phyloP scores from a whole-genome alignment of 805 yeast genomes.

The Cyberlindnera veronae region DNA sequence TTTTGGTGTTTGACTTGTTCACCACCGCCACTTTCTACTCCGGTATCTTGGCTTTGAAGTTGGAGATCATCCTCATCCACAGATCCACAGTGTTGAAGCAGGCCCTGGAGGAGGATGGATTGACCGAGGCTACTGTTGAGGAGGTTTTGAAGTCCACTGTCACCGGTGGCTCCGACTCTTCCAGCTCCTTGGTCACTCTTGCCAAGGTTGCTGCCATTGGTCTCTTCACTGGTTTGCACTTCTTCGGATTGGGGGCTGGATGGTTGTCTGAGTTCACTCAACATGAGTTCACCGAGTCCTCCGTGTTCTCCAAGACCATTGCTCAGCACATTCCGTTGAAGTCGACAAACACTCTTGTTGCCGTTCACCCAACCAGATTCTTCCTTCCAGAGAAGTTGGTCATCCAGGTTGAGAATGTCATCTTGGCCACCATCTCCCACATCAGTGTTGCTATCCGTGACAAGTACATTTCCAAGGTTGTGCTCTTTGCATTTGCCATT shows the following conservation, averaged over 20 bases:
- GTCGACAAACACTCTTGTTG: constrained; percentile 48
- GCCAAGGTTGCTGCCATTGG: constrained; percentile 60
- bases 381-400: constrained; percentile 55
- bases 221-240: constrained; percentile 58
- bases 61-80: constrained; percentile 84
- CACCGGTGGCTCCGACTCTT: constrained; percentile 30
- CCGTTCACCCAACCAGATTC: constrained; percentile 53
- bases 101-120: constrained; percentile 91
- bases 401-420: constrained; percentile 58
- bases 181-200: constrained; percentile 44
- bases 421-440: constrained; percentile 47
- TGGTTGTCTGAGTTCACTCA: constrained; percentile 57
- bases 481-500: constrained; percentile 67
- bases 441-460: constrained; percentile 74
- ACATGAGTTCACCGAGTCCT: constrained; percentile 19
- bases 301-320: constrained; percentile 25
- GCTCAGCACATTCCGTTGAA: constrained; percentile 35
- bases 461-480: constrained; percentile 71
- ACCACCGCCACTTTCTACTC: constrained; percentile 78
- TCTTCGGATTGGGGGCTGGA: constrained; percentile 65
- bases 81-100: constrained; percentile 72
- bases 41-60: constrained; percentile 79
- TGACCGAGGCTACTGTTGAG: constrained; percentile 68
- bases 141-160: constrained; percentile 44
- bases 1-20: constrained; percentile 66